Conservation (phyloP, 2,329 filamentous ascomycete species). For the Penicillium freii region DNA sequence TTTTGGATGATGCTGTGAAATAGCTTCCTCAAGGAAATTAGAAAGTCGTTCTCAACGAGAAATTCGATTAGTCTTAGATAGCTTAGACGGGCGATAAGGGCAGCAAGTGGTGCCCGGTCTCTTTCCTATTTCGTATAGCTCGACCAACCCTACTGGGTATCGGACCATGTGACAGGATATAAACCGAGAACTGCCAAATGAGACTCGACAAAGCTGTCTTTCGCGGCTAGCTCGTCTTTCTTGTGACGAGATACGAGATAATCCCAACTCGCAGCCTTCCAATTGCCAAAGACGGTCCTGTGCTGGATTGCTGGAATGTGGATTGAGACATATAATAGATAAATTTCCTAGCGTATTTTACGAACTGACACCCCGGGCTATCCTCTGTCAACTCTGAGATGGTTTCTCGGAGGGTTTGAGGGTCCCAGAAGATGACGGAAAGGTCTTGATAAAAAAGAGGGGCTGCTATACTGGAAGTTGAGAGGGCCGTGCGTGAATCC, state of each 20-base stretch:
- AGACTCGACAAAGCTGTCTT: constrained; percentile 5
- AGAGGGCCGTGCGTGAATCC: background rate
- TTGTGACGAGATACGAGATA: background rate
- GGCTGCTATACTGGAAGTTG: background rate
- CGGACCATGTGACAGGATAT: background rate
- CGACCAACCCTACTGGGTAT: no score
- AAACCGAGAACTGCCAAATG: background rate
- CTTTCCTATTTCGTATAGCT: no score
- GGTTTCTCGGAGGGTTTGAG: background rate
- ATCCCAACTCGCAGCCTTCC: background rate
- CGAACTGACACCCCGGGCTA: background rate
- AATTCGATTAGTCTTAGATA: no score
- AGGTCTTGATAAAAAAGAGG: background rate
- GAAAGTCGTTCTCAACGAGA: no score
- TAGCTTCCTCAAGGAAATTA: no score
- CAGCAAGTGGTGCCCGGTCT: no score
- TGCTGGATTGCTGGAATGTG: background rate
- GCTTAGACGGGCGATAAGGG: no score
- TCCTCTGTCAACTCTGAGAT: background rate
- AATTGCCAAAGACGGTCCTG: background rate
- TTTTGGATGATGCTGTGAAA: no score
- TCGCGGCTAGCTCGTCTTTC: background rate
- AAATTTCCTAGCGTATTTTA: constrained; percentile 4
- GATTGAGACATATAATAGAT: background rate
- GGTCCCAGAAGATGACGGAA: background rate